Percentiles rank a stretch among this genome's conserved stretches.
phyloP scores from a whole-genome alignment of 2,329 filamentous ascomycete species.

The Fusarium pseudonygamai region DNA sequence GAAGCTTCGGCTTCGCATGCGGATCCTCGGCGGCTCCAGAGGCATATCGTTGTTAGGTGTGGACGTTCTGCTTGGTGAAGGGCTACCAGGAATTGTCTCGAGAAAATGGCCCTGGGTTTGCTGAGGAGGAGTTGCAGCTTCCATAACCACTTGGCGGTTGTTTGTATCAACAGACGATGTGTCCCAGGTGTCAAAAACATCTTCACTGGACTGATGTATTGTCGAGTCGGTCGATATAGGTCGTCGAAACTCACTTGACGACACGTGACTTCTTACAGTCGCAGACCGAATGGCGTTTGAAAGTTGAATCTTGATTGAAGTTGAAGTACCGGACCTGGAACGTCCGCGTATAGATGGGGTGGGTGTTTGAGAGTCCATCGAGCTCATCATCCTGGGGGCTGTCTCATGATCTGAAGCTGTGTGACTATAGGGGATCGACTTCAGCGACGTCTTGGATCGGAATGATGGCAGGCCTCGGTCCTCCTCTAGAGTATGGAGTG shows the following conservation, averaged over 20 bases:
- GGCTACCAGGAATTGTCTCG: constrained; percentile 76
- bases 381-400: constrained; percentile 46
- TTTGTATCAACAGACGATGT: constrained; percentile 73
- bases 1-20: constrained; percentile 61
- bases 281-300: constrained; percentile 62
- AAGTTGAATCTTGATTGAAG: constrained; percentile 51
- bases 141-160: constrained; percentile 66
- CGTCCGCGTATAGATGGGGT: constrained; percentile 53
- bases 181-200: constrained; percentile 80
- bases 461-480: constrained; percentile 33
- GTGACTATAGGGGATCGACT: constrained; percentile 62
- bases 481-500: constrained; percentile 37
- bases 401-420: constrained; percentile 50
- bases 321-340: constrained; percentile 38
- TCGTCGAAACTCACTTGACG: constrained; percentile 56
- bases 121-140: constrained; percentile 56
- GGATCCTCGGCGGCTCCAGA: constrained; percentile 58
- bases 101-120: constrained; percentile 62
- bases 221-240: constrained; percentile 60
- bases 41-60: constrained; percentile 71
- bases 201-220: constrained; percentile 55
- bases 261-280: constrained; percentile 64
- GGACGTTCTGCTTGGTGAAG: constrained; percentile 69
- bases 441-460: constrained; percentile 50
- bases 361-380: constrained; percentile 52